phyloP scores from a whole-genome alignment of 495 filamentous ascomycete species.

The Chaetomium fimeti region DNA sequence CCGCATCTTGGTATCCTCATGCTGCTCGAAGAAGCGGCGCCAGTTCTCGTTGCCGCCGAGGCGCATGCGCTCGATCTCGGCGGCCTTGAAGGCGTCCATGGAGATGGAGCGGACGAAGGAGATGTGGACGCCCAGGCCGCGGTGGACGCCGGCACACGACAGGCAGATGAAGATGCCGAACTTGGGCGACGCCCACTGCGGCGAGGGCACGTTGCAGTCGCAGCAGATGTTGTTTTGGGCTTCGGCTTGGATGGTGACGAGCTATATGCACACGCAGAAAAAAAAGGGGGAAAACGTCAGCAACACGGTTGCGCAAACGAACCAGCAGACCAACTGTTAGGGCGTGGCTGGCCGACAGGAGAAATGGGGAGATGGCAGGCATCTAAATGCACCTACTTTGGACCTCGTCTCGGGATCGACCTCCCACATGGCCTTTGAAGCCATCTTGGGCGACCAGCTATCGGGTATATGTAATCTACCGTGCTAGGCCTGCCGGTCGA shows the following conservation, averaged over 20 bases:
- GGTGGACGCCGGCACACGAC: constrained; percentile 90
- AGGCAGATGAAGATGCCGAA: constrained; percentile 94
- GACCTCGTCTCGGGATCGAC: constrained; percentile 92
- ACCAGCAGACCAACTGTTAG: too few relatives aligned
- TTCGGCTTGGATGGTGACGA: constrained; percentile 82
- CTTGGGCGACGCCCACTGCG: constrained; percentile 83
- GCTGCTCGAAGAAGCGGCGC: constrained; percentile 75
- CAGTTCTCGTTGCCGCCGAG: constrained; percentile 83
- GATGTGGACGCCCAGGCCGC: constrained; percentile 93
- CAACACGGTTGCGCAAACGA: neutral
- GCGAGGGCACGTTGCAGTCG: constrained; percentile 90
- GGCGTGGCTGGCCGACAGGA: too few relatives aligned
- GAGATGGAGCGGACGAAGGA: constrained; percentile 94
- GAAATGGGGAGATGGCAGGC: too few relatives aligned
- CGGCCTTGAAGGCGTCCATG: constrained; percentile 95
- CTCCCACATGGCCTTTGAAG: constrained; percentile 79
- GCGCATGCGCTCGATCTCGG: constrained; percentile 83
- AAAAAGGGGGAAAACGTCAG: neutral
- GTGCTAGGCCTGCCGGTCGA: neutral
- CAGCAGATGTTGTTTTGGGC: constrained; percentile 84
- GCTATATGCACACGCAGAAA: constrained; percentile 46
- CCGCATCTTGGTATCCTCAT: constrained; percentile 60
- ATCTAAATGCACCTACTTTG: constrained; percentile 62
- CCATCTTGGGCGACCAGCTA: constrained; percentile 37
- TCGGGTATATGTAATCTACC: constrained; percentile 18